These are phyloP conservation scores for Daedalea quercina DNA, from an alignment of 768 basidiomycete genomes.

Conservation along the genomic window DNA sequence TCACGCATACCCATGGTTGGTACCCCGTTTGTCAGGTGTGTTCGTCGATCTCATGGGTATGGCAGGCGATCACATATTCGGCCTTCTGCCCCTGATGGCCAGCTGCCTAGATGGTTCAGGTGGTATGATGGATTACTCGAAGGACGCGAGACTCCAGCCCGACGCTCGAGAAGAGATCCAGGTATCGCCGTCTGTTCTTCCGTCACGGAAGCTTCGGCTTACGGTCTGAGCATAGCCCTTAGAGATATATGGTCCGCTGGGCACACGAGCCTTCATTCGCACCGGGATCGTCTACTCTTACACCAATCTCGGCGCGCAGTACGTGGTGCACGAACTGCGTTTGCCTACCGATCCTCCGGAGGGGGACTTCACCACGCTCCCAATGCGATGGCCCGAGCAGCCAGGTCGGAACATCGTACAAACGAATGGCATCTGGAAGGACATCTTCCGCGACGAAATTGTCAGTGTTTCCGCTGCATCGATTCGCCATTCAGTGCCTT, in stretches of 20 bases:
- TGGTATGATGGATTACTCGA: slow-evolving; percentile 47
- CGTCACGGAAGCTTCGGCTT: background rate
- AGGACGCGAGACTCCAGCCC: slow-evolving; percentile 44
- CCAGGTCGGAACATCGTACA: slow-evolving; percentile 61
- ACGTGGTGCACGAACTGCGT: slow-evolving; percentile 80
- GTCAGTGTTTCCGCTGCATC: slow-evolving; percentile 72
- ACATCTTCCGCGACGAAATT: slow-evolving; percentile 50
- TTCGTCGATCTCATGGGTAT: slow-evolving; percentile 4
- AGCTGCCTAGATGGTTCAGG: slow-evolving; percentile 71
- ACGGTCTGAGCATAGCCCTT: slow-evolving; percentile 38
- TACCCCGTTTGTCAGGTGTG: no score
- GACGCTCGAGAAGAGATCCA: slow-evolving; percentile 4
- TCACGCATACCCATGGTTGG: slow-evolving; percentile 85
- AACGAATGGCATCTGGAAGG: slow-evolving; percentile 53
- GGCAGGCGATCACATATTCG: slow-evolving; percentile 79
- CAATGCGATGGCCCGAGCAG: slow-evolving; percentile 48
- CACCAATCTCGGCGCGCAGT: slow-evolving; percentile 56
- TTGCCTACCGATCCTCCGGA: slow-evolving; percentile 49
- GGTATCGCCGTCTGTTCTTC: slow-evolving; percentile 1
- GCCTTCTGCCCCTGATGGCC: slow-evolving; percentile 62
- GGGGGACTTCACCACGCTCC: slow-evolving; percentile 42
- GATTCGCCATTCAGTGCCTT: slow-evolving; percentile 74
- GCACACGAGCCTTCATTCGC: slow-evolving; percentile 77
- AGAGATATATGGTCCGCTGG: slow-evolving; percentile 83
- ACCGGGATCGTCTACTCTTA: slow-evolving; percentile 61